Base-by-base conservation (phyloP, 352 stramenopile genomes). In the Elongisporangium undulatum region DNA sequence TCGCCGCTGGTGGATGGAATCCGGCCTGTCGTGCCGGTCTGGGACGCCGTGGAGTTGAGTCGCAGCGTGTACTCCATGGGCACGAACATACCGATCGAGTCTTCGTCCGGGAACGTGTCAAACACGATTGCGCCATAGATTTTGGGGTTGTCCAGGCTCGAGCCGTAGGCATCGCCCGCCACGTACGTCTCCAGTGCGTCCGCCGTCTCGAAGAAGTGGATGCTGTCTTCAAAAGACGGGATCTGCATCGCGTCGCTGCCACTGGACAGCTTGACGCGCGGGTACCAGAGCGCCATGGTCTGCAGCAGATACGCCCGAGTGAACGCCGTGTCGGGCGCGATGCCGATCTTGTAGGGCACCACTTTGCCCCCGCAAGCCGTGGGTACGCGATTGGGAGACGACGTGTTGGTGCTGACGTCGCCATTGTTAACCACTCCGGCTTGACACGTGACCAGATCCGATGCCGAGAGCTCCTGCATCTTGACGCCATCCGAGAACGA, bases 81-180 rank as follows among this genome's bases (percentile, higher is more conserved):
- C 26, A 55, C 56, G 50, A 75, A 75, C 10, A 29, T 49, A 7
- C 79, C 75, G 26, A 90, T 79, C 0, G 77, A 56, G 1, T 67
- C 48, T 7, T 66, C n/a, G 0, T 34, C 29, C 0, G 84, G 81
- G 48, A 84, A 87, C 9, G 70, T 48, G 5, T 87, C 53, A 53
- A 93, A 93, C 48, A 71, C 64, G 34, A 93, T 81, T 0, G 77
- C 81, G 4, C 67, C 84, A 48, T 89, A 90, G 56, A 92, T 79
- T 59, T 87, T 89, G 4, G 84, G 78, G 53, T 78, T 41, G 5
- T 62, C 50, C 8, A 88, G 34, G 51, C 80, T 67, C 3, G 55
- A 45, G 12, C 79, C 84, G 54, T 90, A 93, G 24, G 67, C 63
- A 6, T 76, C 61, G 49, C 74, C 72, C 4, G 66, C 51, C 12